These are phyloP conservation scores for Monilinia polystroma DNA, from an alignment of 2,329 filamentous ascomycete species.

Conservation along the genomic window DNA sequence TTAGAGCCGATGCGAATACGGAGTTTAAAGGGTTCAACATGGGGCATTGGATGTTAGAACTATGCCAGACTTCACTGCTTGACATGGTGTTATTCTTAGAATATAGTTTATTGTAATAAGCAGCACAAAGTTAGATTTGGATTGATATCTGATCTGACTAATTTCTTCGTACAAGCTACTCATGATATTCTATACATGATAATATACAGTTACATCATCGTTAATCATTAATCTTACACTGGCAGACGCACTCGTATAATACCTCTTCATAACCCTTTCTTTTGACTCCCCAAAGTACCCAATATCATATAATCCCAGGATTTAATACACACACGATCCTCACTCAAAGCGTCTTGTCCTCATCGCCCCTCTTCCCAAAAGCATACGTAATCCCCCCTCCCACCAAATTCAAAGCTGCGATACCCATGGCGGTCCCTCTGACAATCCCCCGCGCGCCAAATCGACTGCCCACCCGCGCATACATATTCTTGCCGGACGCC, in stretches of 20 bases:
- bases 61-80: conserved; percentile 4
- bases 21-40: conserved; percentile 25
- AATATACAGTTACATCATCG: not conserved
- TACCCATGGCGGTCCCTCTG: conserved; percentile 51
- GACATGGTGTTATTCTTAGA: conserved; percentile 15
- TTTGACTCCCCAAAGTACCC: not conserved
- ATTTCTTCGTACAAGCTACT: not conserved
- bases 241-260: not conserved
- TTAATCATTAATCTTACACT: not conserved
- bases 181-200: not conserved
- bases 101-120: conserved; percentile 14
- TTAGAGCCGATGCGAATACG: conserved; percentile 27
- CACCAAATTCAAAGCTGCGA: conserved; percentile 51
- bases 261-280: not conserved
- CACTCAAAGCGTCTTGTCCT: conserved; percentile 17
- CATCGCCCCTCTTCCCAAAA: conserved; percentile 45
- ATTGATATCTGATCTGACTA: not conserved
- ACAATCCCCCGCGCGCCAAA: conserved; percentile 51
- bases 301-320: conserved; percentile 1
- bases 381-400: conserved; percentile 53
- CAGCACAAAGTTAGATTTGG: conserved; percentile 2
- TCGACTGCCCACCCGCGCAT: conserved; percentile 46
- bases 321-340: not conserved
- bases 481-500: conserved; percentile 29
- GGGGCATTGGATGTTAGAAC: conserved; percentile 23